phyloP scores from a whole-genome alignment of 176 grass and related monocot species.

The Oryza glumipatula region DNA sequence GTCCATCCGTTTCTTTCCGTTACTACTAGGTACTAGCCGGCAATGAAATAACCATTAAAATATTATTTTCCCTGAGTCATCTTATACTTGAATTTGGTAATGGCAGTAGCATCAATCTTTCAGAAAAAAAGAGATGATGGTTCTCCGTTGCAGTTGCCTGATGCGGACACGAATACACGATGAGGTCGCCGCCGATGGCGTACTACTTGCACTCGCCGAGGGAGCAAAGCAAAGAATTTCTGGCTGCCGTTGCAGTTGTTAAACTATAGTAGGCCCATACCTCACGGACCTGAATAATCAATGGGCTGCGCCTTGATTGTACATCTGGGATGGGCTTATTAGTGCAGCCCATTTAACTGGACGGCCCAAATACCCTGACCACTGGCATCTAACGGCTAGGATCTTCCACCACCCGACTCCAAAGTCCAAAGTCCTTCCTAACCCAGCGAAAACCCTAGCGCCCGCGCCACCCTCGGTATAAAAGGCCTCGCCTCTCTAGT shows the following conservation, averaged over 20 bases:
- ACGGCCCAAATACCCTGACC: neutral
- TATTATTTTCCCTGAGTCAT: neutral
- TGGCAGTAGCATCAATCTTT: neutral
- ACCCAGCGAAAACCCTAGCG: constrained; percentile 47
- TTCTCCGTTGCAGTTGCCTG: neutral
- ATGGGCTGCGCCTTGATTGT: neutral
- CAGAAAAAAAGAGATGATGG: neutral
- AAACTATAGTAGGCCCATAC: neutral
- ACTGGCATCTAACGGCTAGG: constrained; percentile 20
- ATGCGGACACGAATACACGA: no score
- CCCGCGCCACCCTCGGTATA: constrained; percentile 14
- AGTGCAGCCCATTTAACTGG: neutral
- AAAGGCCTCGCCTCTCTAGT: neutral
- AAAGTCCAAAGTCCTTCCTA: neutral
- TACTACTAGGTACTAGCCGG: no score
- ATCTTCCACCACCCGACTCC: constrained; percentile 7
- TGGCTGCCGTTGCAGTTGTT: neutral
- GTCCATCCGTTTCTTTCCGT: neutral
- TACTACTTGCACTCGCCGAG: no score
- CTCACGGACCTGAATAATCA: neutral
- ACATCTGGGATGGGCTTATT: neutral
- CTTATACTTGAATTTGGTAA: neutral
- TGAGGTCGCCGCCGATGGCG: no score
- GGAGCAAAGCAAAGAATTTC: neutral
- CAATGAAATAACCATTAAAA: neutral